Evolutionary conservation across 2,329 filamentous ascomycete genomes (phyloP).

Genomic region (Cladosporium sp.): DNA sequence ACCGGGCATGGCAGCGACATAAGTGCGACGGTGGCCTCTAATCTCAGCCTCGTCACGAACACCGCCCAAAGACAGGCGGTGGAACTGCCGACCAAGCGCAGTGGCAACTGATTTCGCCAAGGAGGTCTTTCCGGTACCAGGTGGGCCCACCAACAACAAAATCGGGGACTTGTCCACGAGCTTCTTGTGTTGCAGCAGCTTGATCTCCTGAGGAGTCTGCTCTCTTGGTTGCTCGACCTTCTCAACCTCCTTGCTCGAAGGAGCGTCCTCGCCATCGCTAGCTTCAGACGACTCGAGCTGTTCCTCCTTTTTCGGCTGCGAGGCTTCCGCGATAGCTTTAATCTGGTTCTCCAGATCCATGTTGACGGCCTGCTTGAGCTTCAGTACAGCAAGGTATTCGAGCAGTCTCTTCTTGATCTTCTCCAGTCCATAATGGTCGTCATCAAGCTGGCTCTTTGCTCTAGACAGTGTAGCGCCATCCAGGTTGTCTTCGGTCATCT

Average conservation of each 20-base stretch:
- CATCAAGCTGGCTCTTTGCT: conserved; percentile 85
- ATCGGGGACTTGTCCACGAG: conserved; percentile 96
- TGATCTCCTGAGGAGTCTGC: conserved; percentile 56
- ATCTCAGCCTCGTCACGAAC: conserved; percentile 97
- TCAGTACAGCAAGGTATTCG: conserved; percentile 93
- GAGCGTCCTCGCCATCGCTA: conserved; percentile 55
- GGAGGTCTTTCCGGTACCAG: conserved; percentile 94
- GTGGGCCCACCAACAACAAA: conserved; percentile 85
- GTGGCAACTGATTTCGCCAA: conserved; percentile 89
- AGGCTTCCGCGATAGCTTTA: conserved; percentile 46
- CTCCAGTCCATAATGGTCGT: conserved; percentile 93
- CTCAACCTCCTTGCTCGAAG: conserved; percentile 30
- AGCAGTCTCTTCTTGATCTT: conserved; percentile 96
- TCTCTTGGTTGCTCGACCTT: conserved; percentile 35
- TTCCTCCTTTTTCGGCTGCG: conserved; percentile 34
- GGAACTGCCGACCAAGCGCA: conserved; percentile 90
- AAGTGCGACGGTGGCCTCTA: conserved; percentile 87
- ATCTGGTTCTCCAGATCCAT: conserved; percentile 78
- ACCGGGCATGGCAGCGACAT: conserved; percentile 98
- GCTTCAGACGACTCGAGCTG: conserved; percentile 37
- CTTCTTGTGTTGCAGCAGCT: conserved; percentile 73
- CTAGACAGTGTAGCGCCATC: conserved; percentile 72
- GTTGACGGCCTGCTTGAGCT: conserved; percentile 89
- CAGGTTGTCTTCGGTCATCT: conserved; percentile 78
- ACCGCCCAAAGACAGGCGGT: conserved; percentile 92